phyloP scores from a whole-genome alignment of 2,329 filamentous ascomycete genomes.

The Orbilia quercus region DNA sequence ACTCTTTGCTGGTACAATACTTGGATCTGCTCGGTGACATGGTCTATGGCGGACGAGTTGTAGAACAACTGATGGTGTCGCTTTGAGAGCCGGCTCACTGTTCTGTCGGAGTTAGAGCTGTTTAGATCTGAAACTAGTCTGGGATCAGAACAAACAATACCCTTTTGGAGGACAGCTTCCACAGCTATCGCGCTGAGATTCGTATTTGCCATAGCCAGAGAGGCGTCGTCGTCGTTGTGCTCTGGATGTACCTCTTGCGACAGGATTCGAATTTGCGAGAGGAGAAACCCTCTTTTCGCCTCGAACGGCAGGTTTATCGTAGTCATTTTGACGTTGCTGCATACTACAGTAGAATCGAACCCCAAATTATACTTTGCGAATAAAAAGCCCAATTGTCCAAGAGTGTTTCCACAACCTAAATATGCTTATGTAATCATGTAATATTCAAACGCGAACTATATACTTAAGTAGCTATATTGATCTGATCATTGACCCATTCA shows the following conservation, averaged over 20 bases:
- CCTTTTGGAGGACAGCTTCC: slow-evolving; percentile 68
- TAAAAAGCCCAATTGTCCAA: too few species aligned
- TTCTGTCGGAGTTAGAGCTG: not conserved
- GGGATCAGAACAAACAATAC: slow-evolving; percentile 11
- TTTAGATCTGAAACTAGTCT: not conserved
- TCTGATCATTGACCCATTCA: too few species aligned
- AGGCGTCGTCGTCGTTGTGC: slow-evolving; percentile 59
- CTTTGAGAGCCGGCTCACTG: slow-evolving; percentile 72
- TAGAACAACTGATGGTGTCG: slow-evolving; percentile 76
- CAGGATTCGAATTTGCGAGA: slow-evolving; percentile 72
- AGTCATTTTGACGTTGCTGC: too few species aligned
- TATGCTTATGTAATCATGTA: too few species aligned
- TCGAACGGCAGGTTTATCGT: slow-evolving; percentile 70
- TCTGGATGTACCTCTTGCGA: slow-evolving; percentile 67
- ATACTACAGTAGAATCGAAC: too few species aligned
- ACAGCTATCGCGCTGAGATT: slow-evolving; percentile 67
- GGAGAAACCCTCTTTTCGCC: slow-evolving; percentile 74
- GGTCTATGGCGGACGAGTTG: slow-evolving; percentile 74
- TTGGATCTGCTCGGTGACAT: slow-evolving; percentile 79
- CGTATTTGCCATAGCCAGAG: slow-evolving; percentile 25
- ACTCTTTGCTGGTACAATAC: slow-evolving; percentile 66
- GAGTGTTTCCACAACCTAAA: too few species aligned
- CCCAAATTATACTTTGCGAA: too few species aligned
- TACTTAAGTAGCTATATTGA: too few species aligned
- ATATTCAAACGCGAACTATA: too few species aligned